Evolutionary conservation across 2,329 filamentous ascomycete genomes (phyloP).

Genomic region (Nemania diffusa): DNA sequence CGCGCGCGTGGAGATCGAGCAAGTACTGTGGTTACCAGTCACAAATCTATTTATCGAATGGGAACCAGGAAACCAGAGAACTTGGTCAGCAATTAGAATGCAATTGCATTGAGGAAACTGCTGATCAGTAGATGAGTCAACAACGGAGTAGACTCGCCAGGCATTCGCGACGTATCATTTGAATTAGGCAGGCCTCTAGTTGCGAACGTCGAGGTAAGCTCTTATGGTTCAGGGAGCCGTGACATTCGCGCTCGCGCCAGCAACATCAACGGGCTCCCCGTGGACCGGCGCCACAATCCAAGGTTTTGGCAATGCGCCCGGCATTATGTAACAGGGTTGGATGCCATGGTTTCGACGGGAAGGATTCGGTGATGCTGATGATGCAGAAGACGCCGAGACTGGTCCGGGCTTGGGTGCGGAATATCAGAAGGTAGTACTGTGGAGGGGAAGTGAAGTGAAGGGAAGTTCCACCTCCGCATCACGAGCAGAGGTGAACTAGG

Average conservation of each 20-base stretch:
- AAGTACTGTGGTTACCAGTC: not conserved
- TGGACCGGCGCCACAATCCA: constrained; percentile 14
- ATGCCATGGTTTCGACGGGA: constrained; percentile 15
- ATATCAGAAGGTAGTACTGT: not conserved
- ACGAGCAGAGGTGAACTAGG: not conserved
- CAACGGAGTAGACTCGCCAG: not conserved
- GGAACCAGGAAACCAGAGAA: not conserved
- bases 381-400: constrained; percentile 21
- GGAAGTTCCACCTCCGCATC: not conserved
- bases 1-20: not conserved
- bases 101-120: not conserved
- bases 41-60: not conserved
- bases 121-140: constrained; percentile 20
- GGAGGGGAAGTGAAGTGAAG: not conserved
- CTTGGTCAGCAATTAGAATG: constrained; percentile 31
- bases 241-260: constrained; percentile 22
- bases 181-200: constrained; percentile 9
- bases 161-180: constrained; percentile 16
- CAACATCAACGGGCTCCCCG: constrained; percentile 24
- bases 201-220: constrained; percentile 1
- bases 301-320: not conserved
- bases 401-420: constrained; percentile 4
- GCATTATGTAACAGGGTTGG: constrained; percentile 9
- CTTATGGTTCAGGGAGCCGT: constrained; percentile 1
- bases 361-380: constrained; percentile 16